Conservation (phyloP, 208 protist species). For the Phytomonas sp. region DNA sequence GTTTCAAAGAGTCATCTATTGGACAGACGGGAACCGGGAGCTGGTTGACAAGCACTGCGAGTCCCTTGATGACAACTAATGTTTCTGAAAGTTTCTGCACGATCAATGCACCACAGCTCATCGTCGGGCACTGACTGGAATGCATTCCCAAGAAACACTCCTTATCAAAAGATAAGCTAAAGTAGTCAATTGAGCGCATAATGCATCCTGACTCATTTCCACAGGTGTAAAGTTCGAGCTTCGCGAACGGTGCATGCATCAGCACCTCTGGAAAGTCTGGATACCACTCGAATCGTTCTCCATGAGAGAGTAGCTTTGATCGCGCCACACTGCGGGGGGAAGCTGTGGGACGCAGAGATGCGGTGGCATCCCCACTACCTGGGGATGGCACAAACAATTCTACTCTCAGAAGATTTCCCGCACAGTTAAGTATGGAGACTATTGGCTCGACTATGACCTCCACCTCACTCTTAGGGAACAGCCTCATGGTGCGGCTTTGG, state of each 20-base stretch:
- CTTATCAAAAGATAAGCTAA: neutral
- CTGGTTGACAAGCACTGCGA: neutral
- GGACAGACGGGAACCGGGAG: neutral
- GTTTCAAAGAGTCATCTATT: neutral
- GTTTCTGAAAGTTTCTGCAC: neutral
- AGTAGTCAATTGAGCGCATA: slow-evolving; percentile 1
- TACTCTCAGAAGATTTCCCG: neutral
- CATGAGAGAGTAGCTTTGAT: neutral
- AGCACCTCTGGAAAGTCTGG: neutral
- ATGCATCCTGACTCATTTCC: neutral
- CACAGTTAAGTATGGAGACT: neutral
- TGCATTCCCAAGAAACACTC: neutral
- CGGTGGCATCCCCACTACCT: neutral
- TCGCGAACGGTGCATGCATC: neutral
- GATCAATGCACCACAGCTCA: neutral
- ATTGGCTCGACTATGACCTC: neutral
- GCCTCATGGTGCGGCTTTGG: neutral
- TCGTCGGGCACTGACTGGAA: neutral
- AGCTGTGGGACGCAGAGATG: neutral
- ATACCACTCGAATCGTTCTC: neutral
- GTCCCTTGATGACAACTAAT: neutral
- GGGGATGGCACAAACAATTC: neutral
- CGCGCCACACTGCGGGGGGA: neutral
- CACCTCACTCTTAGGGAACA: neutral
- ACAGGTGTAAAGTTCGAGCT: neutral